phyloP scores from a whole-genome alignment of 2,329 filamentous ascomycete species.

The Phialocephala sp. region DNA sequence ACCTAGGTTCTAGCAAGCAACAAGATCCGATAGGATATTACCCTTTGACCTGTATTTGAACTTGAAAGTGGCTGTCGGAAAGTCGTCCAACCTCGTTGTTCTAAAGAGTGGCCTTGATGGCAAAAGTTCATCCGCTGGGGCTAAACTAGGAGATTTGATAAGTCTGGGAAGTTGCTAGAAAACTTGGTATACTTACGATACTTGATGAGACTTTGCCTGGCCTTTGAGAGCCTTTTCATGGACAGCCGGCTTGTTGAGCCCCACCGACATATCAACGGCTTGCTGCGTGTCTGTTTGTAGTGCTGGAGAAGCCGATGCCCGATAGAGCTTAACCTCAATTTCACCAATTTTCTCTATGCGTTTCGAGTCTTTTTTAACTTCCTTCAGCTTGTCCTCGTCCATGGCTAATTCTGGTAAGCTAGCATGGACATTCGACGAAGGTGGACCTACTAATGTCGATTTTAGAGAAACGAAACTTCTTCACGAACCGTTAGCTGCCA shows the following conservation, averaged over 20 bases:
- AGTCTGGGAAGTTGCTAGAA: not conserved
- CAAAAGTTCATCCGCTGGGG: not conserved
- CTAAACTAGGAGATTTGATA: not conserved
- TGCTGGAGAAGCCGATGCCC: not conserved
- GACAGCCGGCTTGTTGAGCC: not conserved
- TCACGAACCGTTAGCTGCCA: not conserved
- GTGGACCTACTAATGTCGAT: conserved; percentile 19
- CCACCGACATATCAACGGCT: too few relatives aligned
- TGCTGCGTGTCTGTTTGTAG: not conserved
- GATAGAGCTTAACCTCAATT: conserved; percentile 19
- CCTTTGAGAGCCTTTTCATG: conserved; percentile 31
- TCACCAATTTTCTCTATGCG: conserved; percentile 21
- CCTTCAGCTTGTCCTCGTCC: conserved; percentile 18
- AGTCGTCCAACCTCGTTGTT: conserved; percentile 22
- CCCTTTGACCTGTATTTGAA: conserved; percentile 40
- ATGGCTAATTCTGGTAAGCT: conserved; percentile 5
- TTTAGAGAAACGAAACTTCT: conserved; percentile 18
- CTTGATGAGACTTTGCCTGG: conserved; percentile 26
- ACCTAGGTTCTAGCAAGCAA: not conserved
- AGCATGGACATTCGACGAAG: not conserved
- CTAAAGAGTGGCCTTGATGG: not conserved
- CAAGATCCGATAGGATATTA: conserved; percentile 23
- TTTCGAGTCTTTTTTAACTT: conserved; percentile 20
- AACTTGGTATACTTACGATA: conserved; percentile 12
- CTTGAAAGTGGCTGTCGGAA: conserved; percentile 28